Conservation (phyloP, 2,329 filamentous ascomycete genomes). For the Colletotrichum gloeosporioides region DNA sequence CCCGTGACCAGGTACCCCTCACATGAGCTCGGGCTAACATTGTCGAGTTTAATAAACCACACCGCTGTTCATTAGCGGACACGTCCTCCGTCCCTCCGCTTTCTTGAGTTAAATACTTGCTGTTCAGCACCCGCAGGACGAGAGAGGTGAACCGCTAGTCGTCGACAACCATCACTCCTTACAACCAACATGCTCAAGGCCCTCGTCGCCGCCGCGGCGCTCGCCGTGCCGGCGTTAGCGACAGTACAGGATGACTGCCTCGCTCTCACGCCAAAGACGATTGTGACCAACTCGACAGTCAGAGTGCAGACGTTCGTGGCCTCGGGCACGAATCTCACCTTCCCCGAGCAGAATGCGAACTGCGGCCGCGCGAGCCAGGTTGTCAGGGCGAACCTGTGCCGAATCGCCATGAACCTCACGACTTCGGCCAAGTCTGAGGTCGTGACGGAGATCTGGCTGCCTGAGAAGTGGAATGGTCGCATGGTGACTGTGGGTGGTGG, state of each 20-base stretch:
- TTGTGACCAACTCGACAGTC: slow-evolving; percentile 30
- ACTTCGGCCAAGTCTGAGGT: slow-evolving; percentile 46
- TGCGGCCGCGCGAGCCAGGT: slow-evolving; percentile 29
- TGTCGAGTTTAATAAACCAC: neutral
- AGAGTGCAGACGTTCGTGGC: neutral
- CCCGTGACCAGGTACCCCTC: neutral
- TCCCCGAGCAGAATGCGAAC: slow-evolving; percentile 35
- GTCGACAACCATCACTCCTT: neutral
- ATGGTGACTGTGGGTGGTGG: slow-evolving; percentile 55
- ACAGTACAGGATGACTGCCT: slow-evolving; percentile 6
- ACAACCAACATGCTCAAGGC: neutral
- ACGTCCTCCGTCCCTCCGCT: neutral
- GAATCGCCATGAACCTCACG: slow-evolving; percentile 28
- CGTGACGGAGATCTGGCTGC: slow-evolving; percentile 51
- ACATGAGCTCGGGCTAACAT: neutral
- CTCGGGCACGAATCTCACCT: slow-evolving; percentile 35
- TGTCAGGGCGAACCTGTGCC: slow-evolving; percentile 28
- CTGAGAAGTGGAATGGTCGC: slow-evolving; percentile 47
- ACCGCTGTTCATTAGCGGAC: neutral
- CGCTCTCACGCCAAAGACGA: neutral
- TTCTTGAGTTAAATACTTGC: neutral
- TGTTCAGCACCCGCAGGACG: neutral
- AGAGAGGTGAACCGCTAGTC: neutral
- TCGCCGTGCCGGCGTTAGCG: neutral
- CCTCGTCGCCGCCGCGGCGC: neutral